A percentile compares a stretch with the other conserved stretches of the same genome.
Evolutionary conservation across 192 early-diverging fungal genomes (phyloP).

Genomic region (Endogone sp.): DNA sequence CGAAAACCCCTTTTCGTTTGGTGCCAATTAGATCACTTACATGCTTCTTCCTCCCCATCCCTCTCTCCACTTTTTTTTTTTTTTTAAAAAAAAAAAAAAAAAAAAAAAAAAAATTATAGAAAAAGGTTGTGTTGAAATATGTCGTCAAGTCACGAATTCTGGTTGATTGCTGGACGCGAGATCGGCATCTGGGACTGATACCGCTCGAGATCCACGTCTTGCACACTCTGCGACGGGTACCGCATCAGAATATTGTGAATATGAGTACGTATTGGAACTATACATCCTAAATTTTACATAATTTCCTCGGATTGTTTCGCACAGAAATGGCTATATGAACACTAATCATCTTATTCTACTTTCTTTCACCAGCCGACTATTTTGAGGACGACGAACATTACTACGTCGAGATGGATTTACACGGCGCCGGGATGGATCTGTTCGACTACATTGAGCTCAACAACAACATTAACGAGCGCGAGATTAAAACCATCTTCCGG

Average conservation of each 20-base stretch:
- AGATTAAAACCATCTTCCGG: constrained; percentile 50
- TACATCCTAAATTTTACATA: no score
- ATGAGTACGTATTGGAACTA: constrained; percentile 39
- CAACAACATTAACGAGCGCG: constrained; percentile 43
- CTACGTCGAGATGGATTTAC: constrained; percentile 61
- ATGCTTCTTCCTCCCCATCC: constrained; percentile 18
- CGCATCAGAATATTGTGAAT: constrained; percentile 48
- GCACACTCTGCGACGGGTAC: constrained; percentile 48
- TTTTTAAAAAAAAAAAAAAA: no score
- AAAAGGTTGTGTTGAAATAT: constrained; percentile 65
- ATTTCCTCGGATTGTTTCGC: no score
- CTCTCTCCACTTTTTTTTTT: no score
- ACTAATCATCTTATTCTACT: background rate
- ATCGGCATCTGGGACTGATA: constrained; percentile 58
- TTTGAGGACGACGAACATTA: constrained; percentile 75
- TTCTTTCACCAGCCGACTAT: constrained; percentile 47
- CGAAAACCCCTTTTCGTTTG: background rate
- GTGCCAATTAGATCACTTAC: background rate
- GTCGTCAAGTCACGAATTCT: constrained; percentile 66
- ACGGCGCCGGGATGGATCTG: constrained; percentile 56
- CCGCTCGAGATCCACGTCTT: constrained; percentile 78
- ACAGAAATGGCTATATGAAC: background rate
- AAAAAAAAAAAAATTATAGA: no score
- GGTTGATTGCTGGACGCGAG: constrained; percentile 65
- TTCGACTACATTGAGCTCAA: constrained; percentile 73